phyloP scores from a whole-genome alignment of 371 early-diverging fungal genomes.

The Apophysomyces ossiformis region DNA sequence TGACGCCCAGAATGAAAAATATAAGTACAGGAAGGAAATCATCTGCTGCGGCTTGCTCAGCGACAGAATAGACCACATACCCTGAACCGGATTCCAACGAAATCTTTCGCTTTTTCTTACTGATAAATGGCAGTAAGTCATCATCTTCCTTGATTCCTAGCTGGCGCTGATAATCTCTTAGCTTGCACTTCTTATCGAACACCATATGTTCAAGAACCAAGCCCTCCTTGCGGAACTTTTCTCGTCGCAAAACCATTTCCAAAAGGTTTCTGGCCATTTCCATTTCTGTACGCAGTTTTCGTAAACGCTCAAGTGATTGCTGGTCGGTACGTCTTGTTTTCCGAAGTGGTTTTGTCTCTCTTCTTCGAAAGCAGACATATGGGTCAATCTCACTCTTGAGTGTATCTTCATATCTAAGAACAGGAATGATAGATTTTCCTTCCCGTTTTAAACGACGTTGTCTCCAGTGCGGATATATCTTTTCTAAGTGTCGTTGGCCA shows the following conservation, averaged over 20 bases:
- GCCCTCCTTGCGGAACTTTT: slow-evolving; percentile 73
- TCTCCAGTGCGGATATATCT: slow-evolving; percentile 53
- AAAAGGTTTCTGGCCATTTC: slow-evolving; percentile 73
- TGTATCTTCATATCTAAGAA: slow-evolving; percentile 63
- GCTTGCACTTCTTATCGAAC: slow-evolving; percentile 58
- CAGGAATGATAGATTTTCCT: slow-evolving; percentile 66
- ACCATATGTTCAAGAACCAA: slow-evolving; percentile 69
- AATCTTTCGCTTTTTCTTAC: slow-evolving; percentile 43
- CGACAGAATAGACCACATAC: slow-evolving; percentile 22
- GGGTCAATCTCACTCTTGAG: slow-evolving; percentile 82
- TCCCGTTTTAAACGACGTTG: slow-evolving; percentile 46
- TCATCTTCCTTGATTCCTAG: slow-evolving; percentile 63
- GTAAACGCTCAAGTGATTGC: slow-evolving; percentile 82
- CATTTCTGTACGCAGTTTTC: slow-evolving; percentile 84
- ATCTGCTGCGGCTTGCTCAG: slow-evolving; percentile 1
- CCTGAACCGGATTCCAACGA: slow-evolving; percentile 32
- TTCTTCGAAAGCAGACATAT: slow-evolving; percentile 95
- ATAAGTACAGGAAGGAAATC: neutral
- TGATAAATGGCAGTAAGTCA: slow-evolving; percentile 37
- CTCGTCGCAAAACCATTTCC: slow-evolving; percentile 83
- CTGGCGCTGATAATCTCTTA: slow-evolving; percentile 58
- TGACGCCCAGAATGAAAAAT: slow-evolving; percentile 6
- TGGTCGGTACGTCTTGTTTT: slow-evolving; percentile 92
- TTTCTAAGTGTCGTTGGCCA: slow-evolving; percentile 23
- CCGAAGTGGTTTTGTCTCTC: slow-evolving; percentile 87